phyloP scores from a whole-genome alignment of 2,329 filamentous ascomycete genomes.

The Rutstroemia sp. region DNA sequence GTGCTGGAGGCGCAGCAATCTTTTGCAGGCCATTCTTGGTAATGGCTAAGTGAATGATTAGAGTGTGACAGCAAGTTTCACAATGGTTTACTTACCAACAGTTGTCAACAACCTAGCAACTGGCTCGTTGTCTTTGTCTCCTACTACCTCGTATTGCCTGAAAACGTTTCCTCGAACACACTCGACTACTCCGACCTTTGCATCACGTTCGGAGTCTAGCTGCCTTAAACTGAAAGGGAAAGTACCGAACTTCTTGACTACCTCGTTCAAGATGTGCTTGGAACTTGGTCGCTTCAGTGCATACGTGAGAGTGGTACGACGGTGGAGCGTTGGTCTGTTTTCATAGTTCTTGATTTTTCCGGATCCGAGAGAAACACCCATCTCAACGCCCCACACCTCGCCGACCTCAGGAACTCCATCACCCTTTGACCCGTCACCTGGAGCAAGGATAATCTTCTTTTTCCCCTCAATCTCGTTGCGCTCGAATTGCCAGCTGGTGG shows the following conservation, averaged over 20 bases:
- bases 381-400: constrained; percentile 97
- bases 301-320: constrained; percentile 86
- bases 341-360: constrained; percentile 93
- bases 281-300: constrained; percentile 90
- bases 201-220: constrained; percentile 91
- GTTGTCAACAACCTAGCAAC: constrained; percentile 87
- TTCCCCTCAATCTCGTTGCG: constrained; percentile 95
- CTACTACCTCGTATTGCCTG: constrained; percentile 92
- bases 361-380: constrained; percentile 81
- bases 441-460: constrained; percentile 90
- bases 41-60: constrained; percentile 56
- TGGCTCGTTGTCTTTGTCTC: constrained; percentile 80
- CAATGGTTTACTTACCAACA: constrained; percentile 61
- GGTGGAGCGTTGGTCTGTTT: constrained; percentile 85
- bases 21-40: constrained; percentile 95
- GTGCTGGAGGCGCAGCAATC: constrained; percentile 66
- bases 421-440: constrained; percentile 80
- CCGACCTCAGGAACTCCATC: constrained; percentile 83
- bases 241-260: constrained; percentile 92
- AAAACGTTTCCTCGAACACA: constrained; percentile 90
- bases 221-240: constrained; percentile 98
- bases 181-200: constrained; percentile 93
- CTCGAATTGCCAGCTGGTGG: constrained; percentile 93
- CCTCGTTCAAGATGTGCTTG: constrained; percentile 84
- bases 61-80: constrained; percentile 2